Evolutionary conservation across 257 asterid species (phyloP).

Genomic region (Verbena officinalis): DNA sequence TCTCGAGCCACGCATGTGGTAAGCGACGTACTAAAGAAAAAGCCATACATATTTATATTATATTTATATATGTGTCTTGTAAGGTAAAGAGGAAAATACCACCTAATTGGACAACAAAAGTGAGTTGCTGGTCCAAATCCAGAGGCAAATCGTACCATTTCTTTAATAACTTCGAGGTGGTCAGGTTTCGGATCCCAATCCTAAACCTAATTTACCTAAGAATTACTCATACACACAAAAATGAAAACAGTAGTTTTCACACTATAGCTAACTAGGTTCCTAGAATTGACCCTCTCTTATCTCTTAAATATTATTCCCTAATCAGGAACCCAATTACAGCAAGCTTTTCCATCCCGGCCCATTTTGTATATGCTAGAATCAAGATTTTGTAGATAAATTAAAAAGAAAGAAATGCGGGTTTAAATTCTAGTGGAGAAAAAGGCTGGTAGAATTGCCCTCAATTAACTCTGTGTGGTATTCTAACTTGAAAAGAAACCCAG

Average conservation of each 20-base stretch:
- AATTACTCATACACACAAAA: not conserved
- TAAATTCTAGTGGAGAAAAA: no score
- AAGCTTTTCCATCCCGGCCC: constrained; percentile 4
- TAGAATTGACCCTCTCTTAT: constrained; percentile 14
- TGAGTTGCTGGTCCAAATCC: constrained; percentile 36
- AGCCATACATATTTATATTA: not conserved
- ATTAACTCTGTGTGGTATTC: no score
- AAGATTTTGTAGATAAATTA: no score
- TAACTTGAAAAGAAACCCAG: no score
- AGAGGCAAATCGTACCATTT: constrained; percentile 32
- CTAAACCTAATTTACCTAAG: constrained; percentile 7
- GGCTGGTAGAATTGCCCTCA: no score
- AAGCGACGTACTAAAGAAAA: not conserved
- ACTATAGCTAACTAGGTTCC: not conserved
- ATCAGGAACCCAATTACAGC: constrained; percentile 32
- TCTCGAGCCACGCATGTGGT: constrained; percentile 51
- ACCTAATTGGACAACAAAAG: constrained; percentile 49
- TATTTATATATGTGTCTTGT: not conserved
- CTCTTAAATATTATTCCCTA: constrained; percentile 16
- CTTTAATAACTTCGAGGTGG: constrained; percentile 41
- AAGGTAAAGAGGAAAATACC: constrained; percentile 39
- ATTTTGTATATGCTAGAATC: not conserved
- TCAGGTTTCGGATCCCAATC: constrained; percentile 46
- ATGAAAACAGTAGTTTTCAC: constrained; percentile 19
- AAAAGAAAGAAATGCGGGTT: no score